Evolutionary conservation across 1,139 yeast species (phyloP).

Genomic region (Taphrina flavorubra): DNA sequence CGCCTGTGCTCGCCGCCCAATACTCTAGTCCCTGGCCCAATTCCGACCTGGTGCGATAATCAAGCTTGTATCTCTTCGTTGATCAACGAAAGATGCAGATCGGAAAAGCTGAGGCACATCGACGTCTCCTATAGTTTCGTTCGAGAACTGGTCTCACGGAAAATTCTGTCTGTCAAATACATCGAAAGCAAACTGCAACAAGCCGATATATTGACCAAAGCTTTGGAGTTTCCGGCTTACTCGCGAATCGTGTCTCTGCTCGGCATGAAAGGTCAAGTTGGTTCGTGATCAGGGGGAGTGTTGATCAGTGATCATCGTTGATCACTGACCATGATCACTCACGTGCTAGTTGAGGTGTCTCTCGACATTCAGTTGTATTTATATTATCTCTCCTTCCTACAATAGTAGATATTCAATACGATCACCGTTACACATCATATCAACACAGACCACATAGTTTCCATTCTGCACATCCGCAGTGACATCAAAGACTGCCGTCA

Average conservation of each 20-base stretch:
- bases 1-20: not conserved
- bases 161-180: not conserved
- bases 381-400: too few relatives aligned
- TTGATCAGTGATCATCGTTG: conserved; percentile 1
- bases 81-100: not conserved
- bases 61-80: conserved; percentile 7
- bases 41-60: not conserved
- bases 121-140: conserved; percentile 4
- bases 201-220: not conserved
- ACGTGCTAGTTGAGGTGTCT: too few relatives aligned
- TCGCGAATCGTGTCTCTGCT: not conserved
- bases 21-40: not conserved
- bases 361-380: too few relatives aligned
- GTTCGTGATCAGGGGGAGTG: conserved; percentile 6
- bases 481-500: too few relatives aligned
- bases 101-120: conserved; percentile 3
- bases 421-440: too few relatives aligned
- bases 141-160: not conserved
- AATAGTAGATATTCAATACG: too few relatives aligned
- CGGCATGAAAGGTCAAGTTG: not conserved
- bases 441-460: too few relatives aligned
- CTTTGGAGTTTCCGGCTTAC: not conserved
- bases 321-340: not conserved
- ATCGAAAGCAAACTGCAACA: not conserved
- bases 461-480: too few relatives aligned